Conservation (phyloP, 176 grass and related monocot genomes). For the Ananas comosus region DNA sequence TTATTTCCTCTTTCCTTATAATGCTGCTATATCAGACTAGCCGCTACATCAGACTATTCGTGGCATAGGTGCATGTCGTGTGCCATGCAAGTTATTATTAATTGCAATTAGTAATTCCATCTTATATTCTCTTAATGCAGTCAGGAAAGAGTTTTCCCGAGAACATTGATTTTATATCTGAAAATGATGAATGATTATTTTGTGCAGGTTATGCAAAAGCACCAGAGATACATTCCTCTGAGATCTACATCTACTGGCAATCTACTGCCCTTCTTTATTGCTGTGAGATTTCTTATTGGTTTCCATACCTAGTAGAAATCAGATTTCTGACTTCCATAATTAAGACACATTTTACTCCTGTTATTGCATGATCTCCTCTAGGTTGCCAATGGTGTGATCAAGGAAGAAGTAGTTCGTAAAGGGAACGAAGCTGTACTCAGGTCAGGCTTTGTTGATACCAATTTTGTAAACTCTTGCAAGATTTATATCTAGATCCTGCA, state of each 20-base stretch:
- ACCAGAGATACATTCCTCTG: slow-evolving; percentile 91
- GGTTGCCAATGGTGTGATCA: slow-evolving; percentile 84
- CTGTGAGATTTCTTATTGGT: slow-evolving; percentile 44
- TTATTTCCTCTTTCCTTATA: too few relatives aligned
- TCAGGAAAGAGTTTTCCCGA: background rate
- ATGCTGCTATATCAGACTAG: too few relatives aligned
- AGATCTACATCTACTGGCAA: slow-evolving; percentile 41
- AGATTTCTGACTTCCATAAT: slow-evolving; percentile 8
- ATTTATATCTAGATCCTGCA: background rate
- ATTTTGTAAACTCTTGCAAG: background rate
- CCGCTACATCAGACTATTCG: too few relatives aligned
- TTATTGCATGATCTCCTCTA: slow-evolving; percentile 24
- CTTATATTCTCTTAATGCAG: too few relatives aligned
- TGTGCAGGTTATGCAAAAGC: slow-evolving; percentile 93
- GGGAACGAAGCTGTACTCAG: slow-evolving; percentile 97
- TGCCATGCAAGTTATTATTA: too few relatives aligned
- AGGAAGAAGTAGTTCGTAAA: slow-evolving; percentile 66
- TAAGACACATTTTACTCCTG: background rate
- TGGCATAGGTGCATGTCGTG: too few relatives aligned
- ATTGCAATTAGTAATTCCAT: too few relatives aligned
- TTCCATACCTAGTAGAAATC: background rate
- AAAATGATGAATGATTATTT: background rate
- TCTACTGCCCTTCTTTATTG: slow-evolving; percentile 82
- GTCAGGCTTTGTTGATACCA: slow-evolving; percentile 23
- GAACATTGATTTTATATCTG: background rate